Base-by-base conservation (phyloP, 108 stramenopile species). In the Seminavis robusta region DNA sequence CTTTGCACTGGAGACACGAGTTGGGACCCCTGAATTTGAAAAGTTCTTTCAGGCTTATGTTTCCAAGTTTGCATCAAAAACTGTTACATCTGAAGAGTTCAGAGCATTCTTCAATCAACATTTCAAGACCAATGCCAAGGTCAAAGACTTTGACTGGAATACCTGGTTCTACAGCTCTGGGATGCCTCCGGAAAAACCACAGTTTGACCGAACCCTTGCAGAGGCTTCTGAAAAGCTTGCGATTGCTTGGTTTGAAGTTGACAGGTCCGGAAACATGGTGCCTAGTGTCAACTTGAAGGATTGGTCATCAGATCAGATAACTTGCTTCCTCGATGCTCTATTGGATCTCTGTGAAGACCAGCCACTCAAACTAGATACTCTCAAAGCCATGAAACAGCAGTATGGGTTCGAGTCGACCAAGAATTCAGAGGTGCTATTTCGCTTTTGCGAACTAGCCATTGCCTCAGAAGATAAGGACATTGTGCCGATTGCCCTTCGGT, bases 361-460 rank as follows among this genome's bases (percentile, higher is more conserved):
- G 28, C 73, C 85, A 1, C 66, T 93, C 29, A 54, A 80, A 20
- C 41, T 85, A 13, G 33, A 31, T 19, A 85, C 89, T 8, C 32
- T 97, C 13, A 23, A 52, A 21, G 57, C 64, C 21, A 90, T 98
- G 83, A 83, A 95, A 39, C 43, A 50, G 3, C 57, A 62, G 16
- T 97, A 95, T 59, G 27, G 49, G 11, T 68, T 97, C 27, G 58
- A 69, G 27, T 48, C 60, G 5, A 76, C 71, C n/a, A 65, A 80
- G 9, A 98, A 98, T 64, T 59, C 91, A 8, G 98, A 98, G 67
- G 63, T 97, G 27, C 58, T 94, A 21, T 94, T 84, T 71, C 86
- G 95, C 34, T 98, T 88, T 73, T 92, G 93, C 59, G 63, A 79
- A 36, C 59, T 98, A 34, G 85, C 94, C 29, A 66, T 97, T 41